Evolutionary conservation across 768 basidiomycete genomes (phyloP), one percentile per base, ranked within the genome.

Genomic region (Hericium rajendrae): DNA sequence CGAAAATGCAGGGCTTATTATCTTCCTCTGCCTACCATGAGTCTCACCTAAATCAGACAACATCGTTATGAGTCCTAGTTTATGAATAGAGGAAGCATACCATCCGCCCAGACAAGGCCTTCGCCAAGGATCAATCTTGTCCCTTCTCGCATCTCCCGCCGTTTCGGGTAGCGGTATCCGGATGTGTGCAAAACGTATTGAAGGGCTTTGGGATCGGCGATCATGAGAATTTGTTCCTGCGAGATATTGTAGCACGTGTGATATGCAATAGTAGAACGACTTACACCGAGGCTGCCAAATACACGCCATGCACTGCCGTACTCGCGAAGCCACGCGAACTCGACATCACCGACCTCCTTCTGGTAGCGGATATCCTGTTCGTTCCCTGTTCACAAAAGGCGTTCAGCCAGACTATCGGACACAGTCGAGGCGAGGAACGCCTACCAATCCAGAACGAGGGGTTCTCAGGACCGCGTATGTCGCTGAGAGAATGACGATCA

Each of bases 181-280:
- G 68, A 64, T 38, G 62, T 64, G 32, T 70, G 64, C 13, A 66
- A 61, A 43, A 68, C 65, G 55, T 67, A 62, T 55, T 70, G 69
- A 11, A 69, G 53, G 0, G 67, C 68, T 60, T 69, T 40, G 3
- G 54, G 41, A 28, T 46, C 57, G 1, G 40, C 50, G 4, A 56
- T 32, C 39, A 49, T 55, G 15, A 57, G 37, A 10, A 20, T 18
- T 48, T 55, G 48, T 43, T 22, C 46, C 46, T 54, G 20, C 6
- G 51, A 61, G 39, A 38, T n/a, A 22, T 24, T 56, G 10, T 48
- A 46, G 8, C 13, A 2, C 6, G 10, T 20, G 9, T 6, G 3
- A 20, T 12, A 11, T 43, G 24, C 16, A 38, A 32, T 12, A n/a
- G 40, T 15, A 43, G 43, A n/a, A 13, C 22, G 24, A 9, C 56